Evolutionary conservation across 768 basidiomycete species (phyloP), one percentile per base, ranked within the genome.

Genomic region (Artomyces pyxidatus): DNA sequence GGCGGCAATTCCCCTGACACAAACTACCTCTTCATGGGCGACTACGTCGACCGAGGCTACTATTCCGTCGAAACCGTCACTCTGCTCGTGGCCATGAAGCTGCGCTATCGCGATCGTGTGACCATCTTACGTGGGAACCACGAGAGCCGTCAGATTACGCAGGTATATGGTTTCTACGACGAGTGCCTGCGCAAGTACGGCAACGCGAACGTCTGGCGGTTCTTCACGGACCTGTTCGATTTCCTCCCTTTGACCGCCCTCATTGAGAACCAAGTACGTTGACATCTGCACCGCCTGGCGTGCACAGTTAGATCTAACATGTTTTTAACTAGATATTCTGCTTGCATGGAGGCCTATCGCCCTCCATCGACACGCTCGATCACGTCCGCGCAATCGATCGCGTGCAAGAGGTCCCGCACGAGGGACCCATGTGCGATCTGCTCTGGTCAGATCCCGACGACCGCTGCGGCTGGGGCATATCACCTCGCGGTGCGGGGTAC

Each of bases 11-110:
- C 91, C 12, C 96, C 96, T 38, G 93, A 96, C 69, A 99, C 96
- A 57, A 99, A 97, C 71, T 99, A 99, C 68, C 86, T 99, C 61
- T 99, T 98, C 75, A 99, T 99, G 96, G 96, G 96, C 25, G 96
- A 99, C 75, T 99, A 97, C 65, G 96, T 98, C 60, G 96, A 97
- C 73, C 83, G 94, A 62, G 95, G 95, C 17, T 99, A 97, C 75
- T 98, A 97, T 71, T 96, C 93, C 17, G 95, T 99, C 49, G 96
- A 99, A 71, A 99, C 96, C 1, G 94, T 99, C 58, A 96, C 94
- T 11, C 76, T 98, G 7, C 86, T 99, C 43, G 93, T 99, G 53
- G 91, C 96, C 17, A 78, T 98, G 65, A 99, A 99, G 73, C 75
- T 99, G 56, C 87, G 96, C 61, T 98, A 99, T 71, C 89, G 93